These are phyloP conservation scores for Phialocephala sp. DNA, from an alignment of 2,329 filamentous ascomycete genomes.

Conservation along the genomic window DNA sequence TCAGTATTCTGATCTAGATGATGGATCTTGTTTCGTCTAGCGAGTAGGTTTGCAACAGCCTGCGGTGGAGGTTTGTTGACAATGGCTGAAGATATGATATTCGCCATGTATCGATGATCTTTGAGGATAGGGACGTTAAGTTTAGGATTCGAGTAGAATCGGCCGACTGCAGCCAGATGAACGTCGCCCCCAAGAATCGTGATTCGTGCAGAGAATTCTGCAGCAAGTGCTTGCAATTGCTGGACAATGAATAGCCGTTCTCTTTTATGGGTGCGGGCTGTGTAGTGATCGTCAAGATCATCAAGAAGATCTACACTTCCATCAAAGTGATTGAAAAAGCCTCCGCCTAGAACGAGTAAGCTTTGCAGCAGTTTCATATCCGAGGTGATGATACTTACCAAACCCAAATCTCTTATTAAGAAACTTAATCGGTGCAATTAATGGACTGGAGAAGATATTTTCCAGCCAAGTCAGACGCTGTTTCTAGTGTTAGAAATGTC, in stretches of 20 bases:
- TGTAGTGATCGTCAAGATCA: conserved; percentile 95
- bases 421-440: conserved; percentile 88
- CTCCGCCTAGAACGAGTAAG: conserved; percentile 59
- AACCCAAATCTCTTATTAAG: conserved; percentile 90
- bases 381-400: conserved; percentile 46
- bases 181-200: conserved; percentile 96
- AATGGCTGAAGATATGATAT: conserved; percentile 92
- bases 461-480: conserved; percentile 93
- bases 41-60: conserved; percentile 87
- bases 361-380: neutral
- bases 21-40: conserved; percentile 84
- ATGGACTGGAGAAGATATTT: conserved; percentile 83
- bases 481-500: conserved; percentile 15
- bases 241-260: conserved; percentile 82
- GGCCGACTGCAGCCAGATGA: conserved; percentile 87
- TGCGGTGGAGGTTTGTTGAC: conserved; percentile 92
- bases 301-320: conserved; percentile 92
- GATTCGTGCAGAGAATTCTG: conserved; percentile 85
- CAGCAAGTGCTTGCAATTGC: conserved; percentile 81
- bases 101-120: conserved; percentile 94
- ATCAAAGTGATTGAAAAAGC: conserved; percentile 92
- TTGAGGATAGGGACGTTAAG: conserved; percentile 77
- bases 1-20: conserved; percentile 76
- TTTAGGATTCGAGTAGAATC: conserved; percentile 91
- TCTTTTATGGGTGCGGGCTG: conserved; percentile 86